Percentiles rank a stretch among this genome's conserved stretches.
Evolutionary conservation across 352 stramenopile genomes (phyloP).

Genomic region (Peronospora destructor): DNA sequence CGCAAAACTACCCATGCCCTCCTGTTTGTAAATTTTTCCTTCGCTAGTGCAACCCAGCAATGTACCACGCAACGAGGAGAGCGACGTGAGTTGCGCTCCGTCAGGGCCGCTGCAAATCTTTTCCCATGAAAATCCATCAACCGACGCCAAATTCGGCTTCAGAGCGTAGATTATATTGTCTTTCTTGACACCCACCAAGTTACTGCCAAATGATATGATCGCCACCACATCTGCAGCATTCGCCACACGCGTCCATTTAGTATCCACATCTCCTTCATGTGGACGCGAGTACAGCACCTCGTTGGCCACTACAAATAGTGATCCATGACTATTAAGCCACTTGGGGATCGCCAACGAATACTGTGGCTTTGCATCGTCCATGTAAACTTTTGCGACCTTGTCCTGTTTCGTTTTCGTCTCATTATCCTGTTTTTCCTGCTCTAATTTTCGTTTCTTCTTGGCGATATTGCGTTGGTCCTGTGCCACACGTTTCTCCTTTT

Average conservation of each 20-base stretch:
- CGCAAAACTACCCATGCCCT: slow-evolving; percentile 54
- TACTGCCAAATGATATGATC: slow-evolving; percentile 71
- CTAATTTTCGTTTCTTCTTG: slow-evolving; percentile 51
- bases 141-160: slow-evolving; percentile 23
- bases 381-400: slow-evolving; percentile 10
- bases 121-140: slow-evolving; percentile 37
- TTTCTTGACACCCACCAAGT: slow-evolving; percentile 52
- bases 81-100: slow-evolving; percentile 38
- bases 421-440: slow-evolving; percentile 46
- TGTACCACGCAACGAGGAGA: slow-evolving; percentile 56
- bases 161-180: slow-evolving; percentile 53
- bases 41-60: slow-evolving; percentile 56
- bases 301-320: slow-evolving; percentile 57
- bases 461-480: slow-evolving; percentile 49
- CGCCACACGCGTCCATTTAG: slow-evolving; percentile 38
- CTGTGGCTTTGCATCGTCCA: slow-evolving; percentile 28
- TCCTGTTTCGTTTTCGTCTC: slow-evolving; percentile 1
- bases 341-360: slow-evolving; percentile 45
- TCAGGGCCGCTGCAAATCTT: slow-evolving; percentile 42
- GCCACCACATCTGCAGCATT: slow-evolving; percentile 40
- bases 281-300: slow-evolving; percentile 50
- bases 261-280: slow-evolving; percentile 40
- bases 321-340: slow-evolving; percentile 75
- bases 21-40: slow-evolving; percentile 61
- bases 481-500: slow-evolving; percentile 79